Evolutionary conservation across 345 rosid species (phyloP).

Genomic region (Microcos paniculata): DNA sequence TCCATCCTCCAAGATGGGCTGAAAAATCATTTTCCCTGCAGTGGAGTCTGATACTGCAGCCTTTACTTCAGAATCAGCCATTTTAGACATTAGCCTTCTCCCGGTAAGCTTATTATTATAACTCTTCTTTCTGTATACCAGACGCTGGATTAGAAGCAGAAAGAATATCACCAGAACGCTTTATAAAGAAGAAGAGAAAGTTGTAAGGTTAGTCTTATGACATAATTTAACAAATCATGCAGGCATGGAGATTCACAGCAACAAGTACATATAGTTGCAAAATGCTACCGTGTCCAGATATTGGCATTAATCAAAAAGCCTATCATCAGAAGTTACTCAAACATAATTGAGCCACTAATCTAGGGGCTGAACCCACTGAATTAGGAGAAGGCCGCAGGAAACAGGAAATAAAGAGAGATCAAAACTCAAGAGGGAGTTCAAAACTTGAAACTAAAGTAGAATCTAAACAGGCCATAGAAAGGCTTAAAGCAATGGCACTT

Average conservation of each 20-base stretch:
- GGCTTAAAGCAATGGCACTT: background rate
- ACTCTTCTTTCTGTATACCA: slow-evolving; percentile 44
- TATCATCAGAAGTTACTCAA: background rate
- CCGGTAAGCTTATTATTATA: slow-evolving; percentile 5
- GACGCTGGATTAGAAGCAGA: background rate
- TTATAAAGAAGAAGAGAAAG: background rate
- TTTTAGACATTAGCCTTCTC: slow-evolving; percentile 27
- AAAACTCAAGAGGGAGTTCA: background rate
- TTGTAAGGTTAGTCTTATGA: background rate
- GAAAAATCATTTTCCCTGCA: slow-evolving; percentile 55
- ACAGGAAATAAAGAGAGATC: background rate
- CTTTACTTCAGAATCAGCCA: slow-evolving; percentile 38
- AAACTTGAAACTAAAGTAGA: background rate
- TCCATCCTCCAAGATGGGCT: slow-evolving; percentile 71
- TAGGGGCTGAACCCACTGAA: background rate
- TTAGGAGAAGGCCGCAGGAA: background rate
- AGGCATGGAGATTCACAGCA: background rate
- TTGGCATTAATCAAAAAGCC: background rate
- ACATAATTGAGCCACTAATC: background rate
- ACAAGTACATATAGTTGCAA: background rate
- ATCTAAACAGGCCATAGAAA: background rate
- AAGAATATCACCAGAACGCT: background rate
- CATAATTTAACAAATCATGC: background rate
- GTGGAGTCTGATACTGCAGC: slow-evolving; percentile 28
- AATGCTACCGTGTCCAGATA: background rate